Conservation (phyloP, 768 basidiomycete genomes). For the Phylloporus scabripes region DNA sequence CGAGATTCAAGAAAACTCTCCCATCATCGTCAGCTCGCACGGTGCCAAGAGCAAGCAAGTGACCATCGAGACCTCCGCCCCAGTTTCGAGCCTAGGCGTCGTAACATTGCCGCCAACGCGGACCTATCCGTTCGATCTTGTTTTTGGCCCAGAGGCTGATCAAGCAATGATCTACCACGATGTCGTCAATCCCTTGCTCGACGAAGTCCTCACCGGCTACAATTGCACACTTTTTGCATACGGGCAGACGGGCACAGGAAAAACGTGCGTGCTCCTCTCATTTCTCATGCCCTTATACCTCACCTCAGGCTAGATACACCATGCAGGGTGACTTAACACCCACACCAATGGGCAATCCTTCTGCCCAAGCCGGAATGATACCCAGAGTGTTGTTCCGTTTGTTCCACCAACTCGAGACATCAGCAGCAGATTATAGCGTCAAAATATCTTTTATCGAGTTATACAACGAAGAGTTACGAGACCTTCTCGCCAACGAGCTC, state of each 20-base stretch:
- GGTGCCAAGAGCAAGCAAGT: slow-evolving; percentile 74
- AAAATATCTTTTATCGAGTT: slow-evolving; percentile 92
- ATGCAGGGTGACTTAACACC: slow-evolving; percentile 94
- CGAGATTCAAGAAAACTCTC: slow-evolving; percentile 81
- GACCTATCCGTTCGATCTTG: slow-evolving; percentile 92
- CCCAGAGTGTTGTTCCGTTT: slow-evolving; percentile 89
- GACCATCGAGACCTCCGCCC: slow-evolving; percentile 72
- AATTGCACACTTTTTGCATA: slow-evolving; percentile 98
- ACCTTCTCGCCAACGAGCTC: slow-evolving; percentile 81
- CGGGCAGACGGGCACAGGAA: slow-evolving; percentile 97
- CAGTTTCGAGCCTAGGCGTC: slow-evolving; percentile 65
- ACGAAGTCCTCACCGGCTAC: slow-evolving; percentile 92
- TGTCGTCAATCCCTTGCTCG: slow-evolving; percentile 87
- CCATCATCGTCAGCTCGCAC: slow-evolving; percentile 75
- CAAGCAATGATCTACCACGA: slow-evolving; percentile 92
- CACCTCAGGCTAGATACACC: slow-evolving; percentile 60
- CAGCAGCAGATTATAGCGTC: slow-evolving; percentile 79
- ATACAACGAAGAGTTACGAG: slow-evolving; percentile 97
- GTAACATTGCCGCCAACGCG: slow-evolving; percentile 69
- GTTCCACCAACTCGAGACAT: slow-evolving; percentile 80
- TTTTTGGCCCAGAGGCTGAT: slow-evolving; percentile 96
- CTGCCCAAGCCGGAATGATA: slow-evolving; percentile 89
- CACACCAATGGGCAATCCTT: slow-evolving; percentile 84
- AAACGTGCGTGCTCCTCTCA: slow-evolving; percentile 66
- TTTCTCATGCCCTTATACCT: slow-evolving; percentile 3